Percentiles rank a stretch among this genome's conserved stretches.
Evolutionary conservation across 163 green algal species (phyloP).

Genomic region (Scenedesmus sp.): DNA sequence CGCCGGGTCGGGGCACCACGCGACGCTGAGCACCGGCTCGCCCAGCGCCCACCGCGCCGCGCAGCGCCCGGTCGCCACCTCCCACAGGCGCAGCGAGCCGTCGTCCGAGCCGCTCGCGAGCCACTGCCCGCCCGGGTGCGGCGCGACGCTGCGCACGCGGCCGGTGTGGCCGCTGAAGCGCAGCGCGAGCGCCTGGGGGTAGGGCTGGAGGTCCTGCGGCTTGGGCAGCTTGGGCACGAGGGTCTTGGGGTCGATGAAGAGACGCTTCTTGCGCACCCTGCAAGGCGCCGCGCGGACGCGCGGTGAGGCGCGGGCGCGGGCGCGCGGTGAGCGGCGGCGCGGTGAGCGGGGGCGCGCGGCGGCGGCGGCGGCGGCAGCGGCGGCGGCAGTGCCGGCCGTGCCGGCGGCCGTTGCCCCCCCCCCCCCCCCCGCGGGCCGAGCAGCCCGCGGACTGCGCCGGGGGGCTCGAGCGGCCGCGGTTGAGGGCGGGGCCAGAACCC

Average conservation of each 20-base stretch:
- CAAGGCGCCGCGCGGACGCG: background rate
- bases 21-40: slow-evolving; percentile 66
- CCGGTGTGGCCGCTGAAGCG: slow-evolving; percentile 77
- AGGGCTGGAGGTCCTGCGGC: slow-evolving; percentile 93
- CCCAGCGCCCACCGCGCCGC: slow-evolving; percentile 67
- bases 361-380: too few relatives aligned
- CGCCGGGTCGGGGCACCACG: slow-evolving; percentile 79
- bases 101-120: slow-evolving; percentile 83
- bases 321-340: too few relatives aligned
- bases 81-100: slow-evolving; percentile 82
- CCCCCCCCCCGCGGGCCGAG: too few relatives aligned
- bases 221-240: slow-evolving; percentile 96
- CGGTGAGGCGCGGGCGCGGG: too few relatives aligned
- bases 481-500: too few relatives aligned
- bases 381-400: too few relatives aligned
- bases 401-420: too few relatives aligned
- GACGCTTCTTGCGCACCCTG: slow-evolving; percentile 63
- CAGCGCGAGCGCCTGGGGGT: slow-evolving; percentile 85
- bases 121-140: slow-evolving; percentile 86
- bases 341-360: too few relatives aligned
- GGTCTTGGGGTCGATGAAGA: slow-evolving; percentile 85
- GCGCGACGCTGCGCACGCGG: slow-evolving; percentile 69
- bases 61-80: slow-evolving; percentile 69
- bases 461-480: too few relatives aligned
- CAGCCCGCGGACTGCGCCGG: too few relatives aligned